Evolutionary conservation across 2,329 filamentous ascomycete species (phyloP).

Genomic region (Lasiodiplodia gonubiensis): DNA sequence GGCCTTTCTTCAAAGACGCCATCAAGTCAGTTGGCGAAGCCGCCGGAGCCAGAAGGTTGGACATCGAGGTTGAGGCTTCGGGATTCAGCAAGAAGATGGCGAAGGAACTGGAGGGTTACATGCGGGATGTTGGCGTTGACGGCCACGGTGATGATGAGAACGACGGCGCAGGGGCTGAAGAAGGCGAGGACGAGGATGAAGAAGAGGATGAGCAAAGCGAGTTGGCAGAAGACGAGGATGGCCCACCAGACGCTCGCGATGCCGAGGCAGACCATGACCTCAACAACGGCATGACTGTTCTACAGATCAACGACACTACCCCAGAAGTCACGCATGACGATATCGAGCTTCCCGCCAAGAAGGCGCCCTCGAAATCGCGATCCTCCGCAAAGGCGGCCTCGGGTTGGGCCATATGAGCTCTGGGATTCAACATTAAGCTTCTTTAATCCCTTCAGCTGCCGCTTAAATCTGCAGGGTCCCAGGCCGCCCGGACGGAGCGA

Average conservation of each 20-base stretch:
- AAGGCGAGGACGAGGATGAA: slow-evolving; percentile 30
- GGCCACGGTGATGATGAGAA: slow-evolving; percentile 49
- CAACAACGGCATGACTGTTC: slow-evolving; percentile 40
- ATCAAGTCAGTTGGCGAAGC: slow-evolving; percentile 73
- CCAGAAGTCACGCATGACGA: slow-evolving; percentile 30
- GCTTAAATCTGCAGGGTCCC: not conserved
- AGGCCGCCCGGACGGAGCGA: not conserved
- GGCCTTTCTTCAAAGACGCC: slow-evolving; percentile 84
- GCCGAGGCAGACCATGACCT: slow-evolving; percentile 14
- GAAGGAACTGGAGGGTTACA: slow-evolving; percentile 89
- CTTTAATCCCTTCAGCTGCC: not conserved
- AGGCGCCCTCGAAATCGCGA: slow-evolving; percentile 5
- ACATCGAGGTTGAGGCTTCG: slow-evolving; percentile 87
- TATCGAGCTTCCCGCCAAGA: not conserved
- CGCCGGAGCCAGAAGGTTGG: slow-evolving; percentile 62
- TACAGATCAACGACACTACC: slow-evolving; percentile 44
- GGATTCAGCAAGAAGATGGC: slow-evolving; percentile 97
- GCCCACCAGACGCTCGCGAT: not conserved
- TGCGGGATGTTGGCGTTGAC: slow-evolving; percentile 72
- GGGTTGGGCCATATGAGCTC: slow-evolving; percentile 31
- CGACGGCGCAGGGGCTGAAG: slow-evolving; percentile 30
- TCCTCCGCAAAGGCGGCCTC: slow-evolving; percentile 27
- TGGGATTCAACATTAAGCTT: not conserved
- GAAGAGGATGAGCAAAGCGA: slow-evolving; percentile 31
- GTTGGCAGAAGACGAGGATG: slow-evolving; percentile 22